Percentiles rank a stretch among this genome's conserved stretches.
These are phyloP conservation scores for Coccomyxa subellipsoidea DNA, from an alignment of 163 green algal genomes.

Conservation along the genomic window DNA sequence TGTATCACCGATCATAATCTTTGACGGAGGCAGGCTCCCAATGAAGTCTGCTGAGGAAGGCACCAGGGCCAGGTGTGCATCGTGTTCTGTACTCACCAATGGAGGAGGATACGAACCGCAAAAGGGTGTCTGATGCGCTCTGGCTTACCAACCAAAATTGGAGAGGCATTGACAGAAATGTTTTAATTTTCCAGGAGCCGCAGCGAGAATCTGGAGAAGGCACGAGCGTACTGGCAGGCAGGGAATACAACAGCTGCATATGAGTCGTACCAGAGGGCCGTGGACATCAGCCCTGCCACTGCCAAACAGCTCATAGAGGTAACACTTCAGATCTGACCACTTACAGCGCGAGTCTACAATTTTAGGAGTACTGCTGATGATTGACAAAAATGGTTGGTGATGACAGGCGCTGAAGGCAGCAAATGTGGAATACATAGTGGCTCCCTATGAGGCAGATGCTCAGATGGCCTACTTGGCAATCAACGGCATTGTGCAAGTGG, in stretches of 20 bases:
- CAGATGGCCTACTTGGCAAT: conserved; percentile 91
- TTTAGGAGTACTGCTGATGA: background rate
- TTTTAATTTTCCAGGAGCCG: conserved; percentile 44
- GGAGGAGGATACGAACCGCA: no score
- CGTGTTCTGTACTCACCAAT: no score
- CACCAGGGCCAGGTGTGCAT: conserved; percentile 37
- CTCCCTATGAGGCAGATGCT: conserved; percentile 97
- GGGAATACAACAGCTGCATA: conserved; percentile 79
- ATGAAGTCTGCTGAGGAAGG: conserved; percentile 88
- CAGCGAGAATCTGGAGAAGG: conserved; percentile 68
- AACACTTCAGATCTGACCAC: background rate
- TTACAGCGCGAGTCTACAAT: background rate
- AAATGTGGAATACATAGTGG: conserved; percentile 84
- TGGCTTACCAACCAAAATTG: no score
- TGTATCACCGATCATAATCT: conserved; percentile 85
- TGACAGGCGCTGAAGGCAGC: conserved; percentile 53
- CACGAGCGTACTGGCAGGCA: conserved; percentile 49
- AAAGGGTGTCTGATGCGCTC: no score
- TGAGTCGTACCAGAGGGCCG: conserved; percentile 87
- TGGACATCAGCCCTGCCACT: conserved; percentile 85
- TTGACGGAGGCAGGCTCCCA: conserved; percentile 91
- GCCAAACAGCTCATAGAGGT: conserved; percentile 76
- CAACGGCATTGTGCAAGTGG: conserved; percentile 61
- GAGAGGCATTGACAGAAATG: background rate
- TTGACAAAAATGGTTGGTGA: background rate